Evolutionary conservation across 495 filamentous ascomycete species (phyloP).

Genomic region (Rostrohypoxylon terebratum): DNA sequence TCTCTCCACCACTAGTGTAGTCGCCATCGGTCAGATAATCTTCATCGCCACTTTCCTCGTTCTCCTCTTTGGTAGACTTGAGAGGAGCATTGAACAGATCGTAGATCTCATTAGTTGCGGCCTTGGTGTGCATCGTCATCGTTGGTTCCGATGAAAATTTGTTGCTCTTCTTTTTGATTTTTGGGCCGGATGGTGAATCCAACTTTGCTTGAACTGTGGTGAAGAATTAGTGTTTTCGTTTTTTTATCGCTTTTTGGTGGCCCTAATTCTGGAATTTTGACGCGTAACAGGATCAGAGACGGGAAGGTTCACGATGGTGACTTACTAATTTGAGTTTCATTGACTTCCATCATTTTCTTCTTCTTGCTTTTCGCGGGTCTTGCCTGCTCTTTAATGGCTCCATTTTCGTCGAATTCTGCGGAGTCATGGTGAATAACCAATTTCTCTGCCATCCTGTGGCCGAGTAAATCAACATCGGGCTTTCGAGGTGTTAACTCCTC

Average conservation of each 20-base stretch:
- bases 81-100: slow-evolving; percentile 95
- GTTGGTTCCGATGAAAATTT: slow-evolving; percentile 77
- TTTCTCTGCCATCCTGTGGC: slow-evolving; percentile 52
- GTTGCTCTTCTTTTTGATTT: slow-evolving; percentile 70
- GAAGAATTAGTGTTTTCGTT: slow-evolving; percentile 16
- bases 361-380: slow-evolving; percentile 60
- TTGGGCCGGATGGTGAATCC: slow-evolving; percentile 83
- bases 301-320: slow-evolving; percentile 22
- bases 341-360: slow-evolving; percentile 81
- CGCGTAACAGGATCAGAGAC: neutral
- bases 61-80: slow-evolving; percentile 59
- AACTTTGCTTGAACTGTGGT: slow-evolving; percentile 87
- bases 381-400: slow-evolving; percentile 52
- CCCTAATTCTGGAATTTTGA: neutral
- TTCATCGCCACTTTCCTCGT: slow-evolving; percentile 69
- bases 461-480: slow-evolving; percentile 42
- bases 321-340: slow-evolving; percentile 87
- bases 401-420: slow-evolving; percentile 64
- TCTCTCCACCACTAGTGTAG: slow-evolving; percentile 85
- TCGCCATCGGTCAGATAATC: slow-evolving; percentile 76
- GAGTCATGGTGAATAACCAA: slow-evolving; percentile 60
- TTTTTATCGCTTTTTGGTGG: neutral
- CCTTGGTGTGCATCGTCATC: slow-evolving; percentile 96
- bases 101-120: slow-evolving; percentile 97
- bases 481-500: slow-evolving; percentile 44